These are phyloP conservation scores for Bassia scoparia DNA, from an alignment of 148 eudicot genomes.

Conservation along the genomic window DNA sequence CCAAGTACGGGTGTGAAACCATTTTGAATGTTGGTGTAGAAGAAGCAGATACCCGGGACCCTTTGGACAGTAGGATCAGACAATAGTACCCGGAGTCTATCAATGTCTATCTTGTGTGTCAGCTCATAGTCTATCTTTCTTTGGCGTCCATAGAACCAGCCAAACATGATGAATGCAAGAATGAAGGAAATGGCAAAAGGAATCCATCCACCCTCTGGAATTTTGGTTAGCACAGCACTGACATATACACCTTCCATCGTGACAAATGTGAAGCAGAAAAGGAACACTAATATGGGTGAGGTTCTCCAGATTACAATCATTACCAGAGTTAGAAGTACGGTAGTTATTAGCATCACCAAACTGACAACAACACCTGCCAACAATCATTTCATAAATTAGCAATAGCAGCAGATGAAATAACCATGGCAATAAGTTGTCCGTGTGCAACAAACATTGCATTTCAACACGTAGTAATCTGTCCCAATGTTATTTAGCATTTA, in stretches of 20 bases:
- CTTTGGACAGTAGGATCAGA: conserved; percentile 50
- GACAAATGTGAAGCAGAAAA: conserved; percentile 43
- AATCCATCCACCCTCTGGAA: conserved; percentile 73
- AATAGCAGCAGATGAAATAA: background rate
- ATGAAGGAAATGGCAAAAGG: conserved; percentile 62
- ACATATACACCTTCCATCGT: conserved; percentile 52
- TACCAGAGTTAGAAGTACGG: conserved; percentile 53
- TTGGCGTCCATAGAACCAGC: conserved; percentile 62
- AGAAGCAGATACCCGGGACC: conserved; percentile 68
- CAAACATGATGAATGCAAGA: conserved; percentile 59
- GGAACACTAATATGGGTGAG: conserved; percentile 35
- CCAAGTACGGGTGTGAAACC: conserved; percentile 64
- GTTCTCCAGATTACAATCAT: conserved; percentile 71
- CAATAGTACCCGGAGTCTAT: conserved; percentile 38
- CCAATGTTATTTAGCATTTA: too few species aligned
- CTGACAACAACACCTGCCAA: conserved; percentile 67
- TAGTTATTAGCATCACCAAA: conserved; percentile 69
- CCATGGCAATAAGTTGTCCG: background rate
- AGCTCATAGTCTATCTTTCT: conserved; percentile 49
- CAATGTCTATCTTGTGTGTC: conserved; percentile 47
- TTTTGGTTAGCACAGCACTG: conserved; percentile 55
- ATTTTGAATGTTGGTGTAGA: conserved; percentile 63
- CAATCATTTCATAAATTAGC: background rate
- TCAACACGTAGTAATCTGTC: too few species aligned
- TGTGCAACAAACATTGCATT: too few species aligned